These are phyloP conservation scores for Coemansia sp. DNA, from an alignment of 192 early-diverging fungal species.

Conservation along the genomic window DNA sequence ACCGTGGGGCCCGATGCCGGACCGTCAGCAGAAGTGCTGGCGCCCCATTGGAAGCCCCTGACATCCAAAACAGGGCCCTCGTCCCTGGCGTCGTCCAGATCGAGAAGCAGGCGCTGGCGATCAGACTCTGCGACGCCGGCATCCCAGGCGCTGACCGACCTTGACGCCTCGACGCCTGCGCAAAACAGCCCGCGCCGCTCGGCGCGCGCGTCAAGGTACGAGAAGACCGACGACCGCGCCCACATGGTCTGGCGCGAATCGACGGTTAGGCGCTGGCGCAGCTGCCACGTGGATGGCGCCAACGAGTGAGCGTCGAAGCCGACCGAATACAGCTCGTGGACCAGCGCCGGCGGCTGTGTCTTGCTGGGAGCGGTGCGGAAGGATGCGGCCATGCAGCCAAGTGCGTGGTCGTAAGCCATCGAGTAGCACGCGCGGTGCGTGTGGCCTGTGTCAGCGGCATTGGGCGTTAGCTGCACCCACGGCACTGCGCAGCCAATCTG, in stretches of 20 bases:
- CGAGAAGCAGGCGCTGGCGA: slow-evolving; percentile 5
- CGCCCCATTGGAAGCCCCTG: slow-evolving; percentile 31
- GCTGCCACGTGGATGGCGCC: neutral
- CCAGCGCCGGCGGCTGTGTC: neutral
- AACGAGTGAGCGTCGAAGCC: neutral
- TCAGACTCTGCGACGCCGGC: neutral
- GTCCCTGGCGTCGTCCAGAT: slow-evolving; percentile 10
- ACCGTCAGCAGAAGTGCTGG: neutral
- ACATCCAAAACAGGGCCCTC: slow-evolving; percentile 39
- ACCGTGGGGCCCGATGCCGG: slow-evolving; percentile 3
- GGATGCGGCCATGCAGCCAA: slow-evolving; percentile 27
- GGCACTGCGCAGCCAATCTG: neutral
- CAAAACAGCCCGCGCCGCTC: slow-evolving; percentile 23
- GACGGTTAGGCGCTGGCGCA: slow-evolving; percentile 8
- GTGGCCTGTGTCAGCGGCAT: neutral
- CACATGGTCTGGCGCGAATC: slow-evolving; percentile 31
- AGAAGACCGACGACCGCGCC: slow-evolving; percentile 37
- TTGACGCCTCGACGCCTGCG: slow-evolving; percentile 32
- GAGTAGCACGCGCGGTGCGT: slow-evolving; percentile 30
- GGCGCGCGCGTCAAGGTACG: slow-evolving; percentile 3
- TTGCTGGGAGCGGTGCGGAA: slow-evolving; percentile 15
- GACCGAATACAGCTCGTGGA: slow-evolving; percentile 29
- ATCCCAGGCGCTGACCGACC: slow-evolving; percentile 28
- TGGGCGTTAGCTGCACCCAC: slow-evolving; percentile 27
- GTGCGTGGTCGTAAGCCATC: slow-evolving; percentile 13